Conservation (phyloP, 2,329 filamentous ascomycete species). For the Verticillium longisporum region DNA sequence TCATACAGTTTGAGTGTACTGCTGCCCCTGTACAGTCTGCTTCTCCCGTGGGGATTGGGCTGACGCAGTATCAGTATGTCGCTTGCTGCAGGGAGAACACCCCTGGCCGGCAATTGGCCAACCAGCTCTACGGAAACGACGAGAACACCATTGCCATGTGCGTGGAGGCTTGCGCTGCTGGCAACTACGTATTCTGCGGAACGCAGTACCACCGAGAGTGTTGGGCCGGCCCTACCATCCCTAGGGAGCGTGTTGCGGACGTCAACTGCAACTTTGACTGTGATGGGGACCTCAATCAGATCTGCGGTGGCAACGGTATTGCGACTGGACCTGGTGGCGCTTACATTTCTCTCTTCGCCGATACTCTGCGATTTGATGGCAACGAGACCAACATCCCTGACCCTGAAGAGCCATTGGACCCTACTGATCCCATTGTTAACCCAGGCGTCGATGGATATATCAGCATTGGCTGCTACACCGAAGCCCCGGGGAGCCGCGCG, state of each 20-base stretch:
- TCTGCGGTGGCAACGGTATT: conserved; percentile 45
- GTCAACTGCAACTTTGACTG: conserved; percentile 46
- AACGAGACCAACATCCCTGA: conserved; percentile 16
- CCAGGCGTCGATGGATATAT: conserved; percentile 22
- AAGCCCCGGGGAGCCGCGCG: conserved; percentile 14
- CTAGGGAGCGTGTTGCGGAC: conserved; percentile 33
- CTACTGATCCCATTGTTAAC: conserved; percentile 24
- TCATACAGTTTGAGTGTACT: conserved; percentile 42
- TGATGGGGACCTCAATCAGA: conserved; percentile 37
- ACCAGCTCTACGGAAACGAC: conserved; percentile 30
- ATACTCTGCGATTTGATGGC: conserved; percentile 20
- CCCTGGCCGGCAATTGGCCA: conserved; percentile 42
- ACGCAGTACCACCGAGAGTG: conserved; percentile 45
- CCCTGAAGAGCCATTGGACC: conserved; percentile 9
- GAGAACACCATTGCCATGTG: conserved; percentile 37
- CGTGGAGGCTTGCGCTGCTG: conserved; percentile 31
- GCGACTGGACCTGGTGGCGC: conserved; percentile 22
- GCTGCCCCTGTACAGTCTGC: conserved; percentile 46
- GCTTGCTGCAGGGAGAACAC: conserved; percentile 53
- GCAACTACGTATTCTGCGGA: conserved; percentile 34
- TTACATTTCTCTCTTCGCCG: conserved; percentile 43
- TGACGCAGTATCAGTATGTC: conserved; percentile 42
- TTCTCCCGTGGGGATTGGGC: conserved; percentile 34
- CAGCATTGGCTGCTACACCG: conserved; percentile 14
- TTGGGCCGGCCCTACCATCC: conserved; percentile 45